These are phyloP conservation scores for Zoysia matrella DNA, from an alignment of 202 grass and related monocot species.

Conservation along the genomic window DNA sequence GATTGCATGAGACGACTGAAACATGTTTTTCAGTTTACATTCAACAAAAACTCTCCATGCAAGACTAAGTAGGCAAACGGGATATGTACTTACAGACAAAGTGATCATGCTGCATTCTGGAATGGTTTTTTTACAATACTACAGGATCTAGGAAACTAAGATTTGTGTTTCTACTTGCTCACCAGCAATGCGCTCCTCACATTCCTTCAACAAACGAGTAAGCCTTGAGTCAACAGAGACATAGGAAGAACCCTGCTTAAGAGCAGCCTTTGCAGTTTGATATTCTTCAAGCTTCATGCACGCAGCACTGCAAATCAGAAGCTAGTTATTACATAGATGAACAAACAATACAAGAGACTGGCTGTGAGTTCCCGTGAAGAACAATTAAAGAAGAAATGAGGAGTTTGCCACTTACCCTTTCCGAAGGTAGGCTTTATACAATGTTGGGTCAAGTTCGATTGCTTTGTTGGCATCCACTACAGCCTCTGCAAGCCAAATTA, in stretches of 20 bases:
- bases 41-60: background rate
- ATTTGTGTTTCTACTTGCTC: background rate
- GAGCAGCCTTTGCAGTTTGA: constrained; percentile 92
- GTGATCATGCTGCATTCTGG: background rate
- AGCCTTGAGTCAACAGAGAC: constrained; percentile 81
- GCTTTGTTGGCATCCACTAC: constrained; percentile 92
- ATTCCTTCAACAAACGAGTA: constrained; percentile 81
- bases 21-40: background rate
- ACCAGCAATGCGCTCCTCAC: constrained; percentile 89
- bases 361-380: background rate
- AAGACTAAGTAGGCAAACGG: background rate
- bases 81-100: background rate
- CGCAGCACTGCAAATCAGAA: constrained; percentile 58
- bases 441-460: constrained; percentile 77
- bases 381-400: constrained; percentile 28
- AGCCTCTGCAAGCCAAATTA: constrained; percentile 68
- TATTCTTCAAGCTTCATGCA: constrained; percentile 96
- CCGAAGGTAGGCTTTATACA: constrained; percentile 88
- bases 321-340: constrained; percentile 21
- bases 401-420: constrained; percentile 69
- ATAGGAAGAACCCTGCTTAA: constrained; percentile 69
- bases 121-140: background rate
- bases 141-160: background rate
- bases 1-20: background rate
- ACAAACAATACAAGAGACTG: constrained; percentile 1